phyloP scores from a whole-genome alignment of 306 rosid genomes.

The Quercus ilex region DNA sequence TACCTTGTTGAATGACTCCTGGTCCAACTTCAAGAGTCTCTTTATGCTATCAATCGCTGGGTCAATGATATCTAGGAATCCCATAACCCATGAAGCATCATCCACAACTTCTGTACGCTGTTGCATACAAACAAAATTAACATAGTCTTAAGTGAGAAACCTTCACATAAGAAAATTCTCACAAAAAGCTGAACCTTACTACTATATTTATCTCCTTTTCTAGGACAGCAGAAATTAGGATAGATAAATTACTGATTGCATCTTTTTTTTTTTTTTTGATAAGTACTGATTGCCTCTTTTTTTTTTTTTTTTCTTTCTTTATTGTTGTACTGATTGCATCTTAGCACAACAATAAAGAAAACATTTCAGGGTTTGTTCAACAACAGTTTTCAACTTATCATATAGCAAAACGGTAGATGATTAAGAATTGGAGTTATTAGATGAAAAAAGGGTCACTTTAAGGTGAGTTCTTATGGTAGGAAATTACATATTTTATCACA shows the following conservation, averaged over 20 bases:
- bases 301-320: too few species aligned
- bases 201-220: background rate
- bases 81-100: slow-evolving; percentile 96
- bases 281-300: too few species aligned
- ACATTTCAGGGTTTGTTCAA: background rate
- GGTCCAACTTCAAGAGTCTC: slow-evolving; percentile 69
- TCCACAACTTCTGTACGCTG: slow-evolving; percentile 96
- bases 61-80: slow-evolving; percentile 81
- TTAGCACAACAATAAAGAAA: background rate
- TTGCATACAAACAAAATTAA: slow-evolving; percentile 23
- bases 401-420: background rate
- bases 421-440: background rate
- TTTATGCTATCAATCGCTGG: slow-evolving; percentile 81
- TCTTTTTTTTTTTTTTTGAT: too few species aligned
- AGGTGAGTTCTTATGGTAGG: background rate
- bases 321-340: slow-evolving; percentile 1
- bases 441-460: background rate
- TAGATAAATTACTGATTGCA: background rate
- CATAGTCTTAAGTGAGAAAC: background rate
- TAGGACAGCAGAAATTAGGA: background rate
- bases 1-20: slow-evolving; percentile 30
- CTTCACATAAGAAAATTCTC: background rate
- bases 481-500: background rate
- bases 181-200: background rate
- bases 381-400: background rate